Evolutionary conservation across 345 rosid genomes (phyloP).

Genomic region (Euphorbia tirucalli): DNA sequence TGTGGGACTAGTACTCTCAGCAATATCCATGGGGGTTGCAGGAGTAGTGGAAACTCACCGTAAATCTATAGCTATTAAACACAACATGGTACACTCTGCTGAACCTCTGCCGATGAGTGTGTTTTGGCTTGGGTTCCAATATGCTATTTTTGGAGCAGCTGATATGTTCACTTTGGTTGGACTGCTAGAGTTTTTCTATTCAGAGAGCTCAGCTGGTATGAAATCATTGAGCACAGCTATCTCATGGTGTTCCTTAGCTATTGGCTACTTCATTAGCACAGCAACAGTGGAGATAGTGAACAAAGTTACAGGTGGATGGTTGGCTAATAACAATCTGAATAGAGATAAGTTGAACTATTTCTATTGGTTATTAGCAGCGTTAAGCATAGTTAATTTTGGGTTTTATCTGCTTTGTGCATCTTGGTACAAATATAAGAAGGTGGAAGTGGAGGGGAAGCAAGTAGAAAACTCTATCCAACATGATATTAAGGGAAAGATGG

Average conservation of each 20-base stretch:
- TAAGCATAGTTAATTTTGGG: conserved; percentile 45
- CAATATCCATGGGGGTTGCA: conserved; percentile 54
- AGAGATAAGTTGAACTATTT: conserved; percentile 42
- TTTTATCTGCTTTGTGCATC: conserved; percentile 54
- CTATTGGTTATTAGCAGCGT: conserved; percentile 37
- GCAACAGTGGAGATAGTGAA: conserved; percentile 51
- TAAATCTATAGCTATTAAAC: conserved; percentile 43
- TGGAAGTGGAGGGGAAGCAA: conserved; percentile 22
- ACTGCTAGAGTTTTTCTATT: conserved; percentile 53
- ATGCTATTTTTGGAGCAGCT: conserved; percentile 53
- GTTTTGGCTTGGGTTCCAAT: conserved; percentile 62
- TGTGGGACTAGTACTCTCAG: conserved; percentile 49
- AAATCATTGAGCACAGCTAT: conserved; percentile 51
- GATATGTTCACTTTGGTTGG: conserved; percentile 61
- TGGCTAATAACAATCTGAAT: conserved; percentile 39
- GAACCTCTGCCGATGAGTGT: conserved; percentile 51
- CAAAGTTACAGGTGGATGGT: conserved; percentile 54
- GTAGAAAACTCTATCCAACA: conserved; percentile 6
- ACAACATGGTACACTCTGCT: conserved; percentile 47
- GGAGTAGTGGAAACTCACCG: conserved; percentile 50
- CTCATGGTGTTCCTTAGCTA: conserved; percentile 53
- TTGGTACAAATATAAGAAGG: conserved; percentile 58
- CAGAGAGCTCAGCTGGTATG: conserved; percentile 59
- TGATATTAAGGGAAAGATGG: conserved; percentile 18
- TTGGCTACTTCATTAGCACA: conserved; percentile 57